Percentiles rank a stretch among this genome's conserved stretches.
phyloP scores from a whole-genome alignment of 495 filamentous ascomycete genomes.

The Aspergillus coremiiformis region DNA sequence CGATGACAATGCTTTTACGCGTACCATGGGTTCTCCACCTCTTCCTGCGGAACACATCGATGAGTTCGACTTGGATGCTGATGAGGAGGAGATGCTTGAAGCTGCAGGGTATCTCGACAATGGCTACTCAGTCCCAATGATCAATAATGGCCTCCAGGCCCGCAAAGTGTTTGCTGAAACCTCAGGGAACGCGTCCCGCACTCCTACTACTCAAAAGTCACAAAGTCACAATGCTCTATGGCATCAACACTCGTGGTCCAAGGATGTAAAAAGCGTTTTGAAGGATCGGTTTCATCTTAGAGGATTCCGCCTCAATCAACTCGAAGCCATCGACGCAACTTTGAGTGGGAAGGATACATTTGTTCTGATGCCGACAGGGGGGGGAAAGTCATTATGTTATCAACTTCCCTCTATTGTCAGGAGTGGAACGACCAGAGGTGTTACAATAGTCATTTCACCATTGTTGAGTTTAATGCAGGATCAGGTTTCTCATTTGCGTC shows the following conservation, averaged over 20 bases:
- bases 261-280: slow-evolving; percentile 70
- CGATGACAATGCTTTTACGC: slow-evolving; percentile 35
- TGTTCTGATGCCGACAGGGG: slow-evolving; percentile 95
- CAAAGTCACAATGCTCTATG: slow-evolving; percentile 31
- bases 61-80: slow-evolving; percentile 57
- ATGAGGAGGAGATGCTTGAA: slow-evolving; percentile 65
- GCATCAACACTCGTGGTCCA: slow-evolving; percentile 64
- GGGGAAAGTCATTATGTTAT: slow-evolving; percentile 95
- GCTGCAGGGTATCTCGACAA: slow-evolving; percentile 51
- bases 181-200: slow-evolving; percentile 41
- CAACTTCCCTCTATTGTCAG: slow-evolving; percentile 84
- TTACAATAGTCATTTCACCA: slow-evolving; percentile 93
- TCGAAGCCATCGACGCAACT: slow-evolving; percentile 93
- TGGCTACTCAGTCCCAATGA: slow-evolving; percentile 22
- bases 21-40: slow-evolving; percentile 40
- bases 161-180: slow-evolving; percentile 49
- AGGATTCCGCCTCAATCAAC: slow-evolving; percentile 84
- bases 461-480: slow-evolving; percentile 94
- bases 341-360: slow-evolving; percentile 82
- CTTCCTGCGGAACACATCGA: slow-evolving; percentile 34
- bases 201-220: slow-evolving; percentile 28
- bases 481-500: slow-evolving; percentile 72
- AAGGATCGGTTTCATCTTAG: slow-evolving; percentile 73
- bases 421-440: slow-evolving; percentile 70
- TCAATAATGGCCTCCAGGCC: slow-evolving; percentile 19